Percentiles rank a stretch among this genome's conserved stretches.
These are phyloP conservation scores for Collybiopsis luxurians DNA, from an alignment of 768 basidiomycete species.

Conservation along the genomic window DNA sequence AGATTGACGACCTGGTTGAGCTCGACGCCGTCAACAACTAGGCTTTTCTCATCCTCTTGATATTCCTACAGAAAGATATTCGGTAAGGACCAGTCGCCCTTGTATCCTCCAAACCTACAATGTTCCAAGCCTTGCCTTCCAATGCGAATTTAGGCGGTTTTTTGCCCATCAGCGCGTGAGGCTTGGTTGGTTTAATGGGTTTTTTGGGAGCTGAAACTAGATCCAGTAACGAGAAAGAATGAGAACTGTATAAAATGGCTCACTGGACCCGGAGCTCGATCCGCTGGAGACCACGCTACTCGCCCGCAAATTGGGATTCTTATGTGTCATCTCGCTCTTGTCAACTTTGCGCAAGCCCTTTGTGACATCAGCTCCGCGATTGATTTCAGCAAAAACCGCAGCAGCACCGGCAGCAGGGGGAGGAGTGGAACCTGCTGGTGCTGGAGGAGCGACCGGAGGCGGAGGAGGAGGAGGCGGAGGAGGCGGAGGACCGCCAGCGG, in stretches of 20 bases:
- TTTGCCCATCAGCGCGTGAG: constrained; percentile 79
- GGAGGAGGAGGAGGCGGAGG: constrained; percentile 60
- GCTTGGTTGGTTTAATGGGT: constrained; percentile 82
- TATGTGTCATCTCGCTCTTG: constrained; percentile 97
- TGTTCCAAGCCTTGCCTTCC: constrained; percentile 91
- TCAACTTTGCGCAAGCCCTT: constrained; percentile 92
- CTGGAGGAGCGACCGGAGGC: constrained; percentile 41
- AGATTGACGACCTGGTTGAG: constrained; percentile 85
- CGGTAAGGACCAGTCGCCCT: not conserved
- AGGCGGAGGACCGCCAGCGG: constrained; percentile 41
- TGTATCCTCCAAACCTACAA: constrained; percentile 49
- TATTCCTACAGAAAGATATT: constrained; percentile 62
- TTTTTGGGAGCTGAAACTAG: constrained; percentile 44
- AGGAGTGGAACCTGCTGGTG: constrained; percentile 35
- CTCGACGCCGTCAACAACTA: constrained; percentile 75
- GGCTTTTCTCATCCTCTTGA: constrained; percentile 73
- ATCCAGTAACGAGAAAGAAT: not conserved
- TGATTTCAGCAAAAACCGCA: constrained; percentile 88
- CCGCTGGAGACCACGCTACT: constrained; percentile 43
- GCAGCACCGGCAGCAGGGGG: constrained; percentile 52
- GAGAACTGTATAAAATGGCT: not conserved
- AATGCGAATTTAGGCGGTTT: constrained; percentile 87
- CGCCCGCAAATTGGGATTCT: constrained; percentile 88
- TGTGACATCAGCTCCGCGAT: constrained; percentile 87
- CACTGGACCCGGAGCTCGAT: constrained; percentile 25